Percentiles rank a stretch among this genome's conserved stretches.
Conservation (phyloP, 768 basidiomycete genomes). For the Rubroboletus pulcherrimus region DNA sequence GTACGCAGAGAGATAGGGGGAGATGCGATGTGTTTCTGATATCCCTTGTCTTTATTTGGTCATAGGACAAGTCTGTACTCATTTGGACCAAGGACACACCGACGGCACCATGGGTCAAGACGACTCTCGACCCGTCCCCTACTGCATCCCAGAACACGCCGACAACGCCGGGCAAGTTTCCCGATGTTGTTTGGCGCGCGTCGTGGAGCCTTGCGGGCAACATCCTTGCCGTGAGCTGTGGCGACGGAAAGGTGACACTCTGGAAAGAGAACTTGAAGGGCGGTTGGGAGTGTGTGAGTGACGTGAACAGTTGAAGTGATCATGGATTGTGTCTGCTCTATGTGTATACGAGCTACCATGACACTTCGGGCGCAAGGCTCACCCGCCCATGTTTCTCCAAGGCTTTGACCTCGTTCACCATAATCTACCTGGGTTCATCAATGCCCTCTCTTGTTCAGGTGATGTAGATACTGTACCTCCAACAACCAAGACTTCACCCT, state of each 20-base stretch:
- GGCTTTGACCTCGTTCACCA: too few species aligned
- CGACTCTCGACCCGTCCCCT: conserved; percentile 68
- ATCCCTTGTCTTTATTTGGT: not conserved
- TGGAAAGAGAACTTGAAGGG: conserved; percentile 98
- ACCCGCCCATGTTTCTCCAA: too few species aligned
- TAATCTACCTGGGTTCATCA: too few species aligned
- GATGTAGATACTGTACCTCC: too few species aligned
- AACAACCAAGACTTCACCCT: too few species aligned
- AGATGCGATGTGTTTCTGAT: not conserved
- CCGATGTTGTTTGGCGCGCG: conserved; percentile 98
- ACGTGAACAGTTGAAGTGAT: conserved; percentile 73
- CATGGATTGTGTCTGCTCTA: not conserved
- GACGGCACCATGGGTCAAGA: conserved; percentile 73
- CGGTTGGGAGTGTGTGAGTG: conserved; percentile 95
- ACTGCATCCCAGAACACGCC: conserved; percentile 42
- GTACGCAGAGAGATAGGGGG: not conserved
- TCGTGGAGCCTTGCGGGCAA: conserved; percentile 98
- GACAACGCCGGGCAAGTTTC: conserved; percentile 72
- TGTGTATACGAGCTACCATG: not conserved
- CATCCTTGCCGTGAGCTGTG: conserved; percentile 92
- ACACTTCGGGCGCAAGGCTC: too few species aligned
- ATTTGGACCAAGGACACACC: conserved; percentile 89
- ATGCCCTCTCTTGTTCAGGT: too few species aligned
- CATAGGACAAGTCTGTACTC: conserved; percentile 75
- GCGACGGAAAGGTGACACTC: conserved; percentile 94